Evolutionary conservation across 306 rosid species (phyloP).

Genomic region (Begonia loranthoides): DNA sequence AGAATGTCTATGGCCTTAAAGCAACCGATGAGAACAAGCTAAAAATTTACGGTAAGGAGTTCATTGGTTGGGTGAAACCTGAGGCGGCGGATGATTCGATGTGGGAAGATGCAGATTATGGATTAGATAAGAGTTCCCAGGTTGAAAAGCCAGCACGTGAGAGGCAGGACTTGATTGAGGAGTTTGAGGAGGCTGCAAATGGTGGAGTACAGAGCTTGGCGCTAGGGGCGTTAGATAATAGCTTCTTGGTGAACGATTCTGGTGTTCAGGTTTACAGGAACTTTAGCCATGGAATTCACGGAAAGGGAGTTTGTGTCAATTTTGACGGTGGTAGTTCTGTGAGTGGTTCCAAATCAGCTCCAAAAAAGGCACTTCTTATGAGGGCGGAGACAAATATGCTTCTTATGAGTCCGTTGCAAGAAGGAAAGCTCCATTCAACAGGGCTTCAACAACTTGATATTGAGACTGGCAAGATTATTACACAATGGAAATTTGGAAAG

Average conservation of each 20-base stretch:
- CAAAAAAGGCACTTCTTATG: conserved; percentile 62
- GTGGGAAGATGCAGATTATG: conserved; percentile 66
- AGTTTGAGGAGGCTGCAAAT: conserved; percentile 74
- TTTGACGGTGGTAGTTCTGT: conserved; percentile 25
- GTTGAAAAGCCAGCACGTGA: conserved; percentile 20
- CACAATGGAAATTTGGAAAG: conserved; percentile 86
- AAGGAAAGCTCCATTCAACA: conserved; percentile 48
- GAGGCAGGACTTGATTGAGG: conserved; percentile 46
- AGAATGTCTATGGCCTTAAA: conserved; percentile 48
- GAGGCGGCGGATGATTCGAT: conserved; percentile 75
- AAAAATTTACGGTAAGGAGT: conserved; percentile 76
- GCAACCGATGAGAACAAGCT: conserved; percentile 71
- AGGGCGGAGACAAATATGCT: conserved; percentile 84
- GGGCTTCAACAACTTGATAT: conserved; percentile 73
- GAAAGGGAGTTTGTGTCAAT: conserved; percentile 63
- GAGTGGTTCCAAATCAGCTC: conserved; percentile 20
- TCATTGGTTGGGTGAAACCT: conserved; percentile 78
- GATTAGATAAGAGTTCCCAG: conserved; percentile 17
- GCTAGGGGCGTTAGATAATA: conserved; percentile 71
- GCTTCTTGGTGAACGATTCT: conserved; percentile 56
- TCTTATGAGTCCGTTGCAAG: conserved; percentile 68
- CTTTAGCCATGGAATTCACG: conserved; percentile 57
- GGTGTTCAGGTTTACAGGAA: conserved; percentile 78
- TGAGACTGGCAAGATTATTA: conserved; percentile 69
- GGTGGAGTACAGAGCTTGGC: conserved; percentile 80